Percentiles rank a stretch among this genome's conserved stretches.
Evolutionary conservation across 1,284 basidiomycete species (phyloP).

Genomic region (Amylostereum areolatum): DNA sequence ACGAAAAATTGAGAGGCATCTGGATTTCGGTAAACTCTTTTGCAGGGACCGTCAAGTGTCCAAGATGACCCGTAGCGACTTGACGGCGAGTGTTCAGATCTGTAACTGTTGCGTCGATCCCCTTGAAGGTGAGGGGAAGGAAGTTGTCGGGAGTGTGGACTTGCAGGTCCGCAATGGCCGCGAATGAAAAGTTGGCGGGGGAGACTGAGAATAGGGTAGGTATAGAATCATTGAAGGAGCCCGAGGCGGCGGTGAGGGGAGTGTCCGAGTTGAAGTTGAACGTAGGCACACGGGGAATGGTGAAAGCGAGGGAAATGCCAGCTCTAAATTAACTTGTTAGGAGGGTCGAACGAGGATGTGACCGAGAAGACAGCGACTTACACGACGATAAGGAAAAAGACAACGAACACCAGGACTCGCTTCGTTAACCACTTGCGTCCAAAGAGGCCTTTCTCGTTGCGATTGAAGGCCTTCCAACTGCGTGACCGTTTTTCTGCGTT

Average conservation of each 20-base stretch:
- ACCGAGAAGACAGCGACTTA: constrained; percentile 35
- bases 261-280: constrained; percentile 54
- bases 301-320: constrained; percentile 66
- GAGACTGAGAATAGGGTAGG: constrained; percentile 59
- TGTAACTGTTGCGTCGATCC: constrained; percentile 58
- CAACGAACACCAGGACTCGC: constrained; percentile 56
- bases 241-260: constrained; percentile 58
- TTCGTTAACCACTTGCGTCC: constrained; percentile 69
- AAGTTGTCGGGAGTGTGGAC: constrained; percentile 68
- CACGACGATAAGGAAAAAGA: constrained; percentile 61
- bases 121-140: constrained; percentile 67
- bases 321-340: constrained; percentile 34
- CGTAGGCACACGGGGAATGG: constrained; percentile 72
- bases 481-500: constrained; percentile 49
- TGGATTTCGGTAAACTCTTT: constrained; percentile 55
- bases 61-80: constrained; percentile 62
- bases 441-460: constrained; percentile 69
- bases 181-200: constrained; percentile 85
- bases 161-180: constrained; percentile 65
- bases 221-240: constrained; percentile 45
- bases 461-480: constrained; percentile 64
- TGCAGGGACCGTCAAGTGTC: constrained; percentile 52
- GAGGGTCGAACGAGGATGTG: neutral
- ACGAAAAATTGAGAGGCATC: constrained; percentile 77
- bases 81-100: constrained; percentile 58